Base-by-base conservation (phyloP, 176 grass and related monocot species). In the Oryza rufipogon region DNA sequence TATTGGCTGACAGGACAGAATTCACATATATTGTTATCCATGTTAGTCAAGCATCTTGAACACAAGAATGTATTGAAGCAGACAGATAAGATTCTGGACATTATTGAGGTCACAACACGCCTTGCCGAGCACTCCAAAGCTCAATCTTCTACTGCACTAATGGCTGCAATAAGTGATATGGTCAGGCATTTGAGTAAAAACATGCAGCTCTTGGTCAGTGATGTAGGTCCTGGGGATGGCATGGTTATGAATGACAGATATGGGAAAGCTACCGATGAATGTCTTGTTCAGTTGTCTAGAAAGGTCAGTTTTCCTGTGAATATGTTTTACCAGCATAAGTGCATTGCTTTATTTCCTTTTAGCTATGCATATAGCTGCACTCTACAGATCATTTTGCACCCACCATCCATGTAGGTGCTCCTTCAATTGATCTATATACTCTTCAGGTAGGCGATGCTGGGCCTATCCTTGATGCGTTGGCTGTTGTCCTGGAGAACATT, bases 11-110 rank as follows among this genome's bases (percentile, higher is more conserved):
- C 90, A 98, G 96, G 93, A 69, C 91, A 98, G 92, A 95, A 95
- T 9, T 80, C 91, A 61, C 87, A 98, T 85, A 86, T 98, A 73
- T 81, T 95, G 74, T 71, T 95, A 83, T 95, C 93, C 39, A 93
- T 92, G 73, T 86, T 98, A 87, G 83, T 95, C 25, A 98, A 98
- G 93, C 96, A 98, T 88, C 91, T 98, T 66, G 93, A 95, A 64
- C 91, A 95, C 85, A 95, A 88, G 84, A 90, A 90, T 71, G 89
- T 98, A 73, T 68, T 85, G 63, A 95, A 90, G 70, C 89, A 92
- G 60, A 91, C 96, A 11, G 93, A 93, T 76, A 93, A 92, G 87
- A 87, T 93, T 87, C 58, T 95, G 69, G 83, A 93, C 81, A 92
- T 95, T 74, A 89, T 95, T 63, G 93, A 95, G 82, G 89, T 95